Evolutionary conservation across 2,329 filamentous ascomycete species (phyloP).

Genomic region (Dothistroma pini): DNA sequence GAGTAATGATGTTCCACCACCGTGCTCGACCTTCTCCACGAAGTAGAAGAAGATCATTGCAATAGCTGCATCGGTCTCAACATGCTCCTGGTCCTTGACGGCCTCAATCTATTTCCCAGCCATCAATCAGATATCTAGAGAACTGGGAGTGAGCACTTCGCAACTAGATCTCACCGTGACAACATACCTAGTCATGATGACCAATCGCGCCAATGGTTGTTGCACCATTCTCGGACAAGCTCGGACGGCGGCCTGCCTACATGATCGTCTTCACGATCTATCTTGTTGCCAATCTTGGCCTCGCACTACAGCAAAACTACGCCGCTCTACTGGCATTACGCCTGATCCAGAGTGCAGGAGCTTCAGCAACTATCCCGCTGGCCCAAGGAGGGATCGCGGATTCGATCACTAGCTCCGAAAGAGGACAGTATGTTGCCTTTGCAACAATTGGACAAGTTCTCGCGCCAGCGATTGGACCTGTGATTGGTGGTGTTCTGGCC

Average conservation of each 20-base stretch:
- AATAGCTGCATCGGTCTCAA: too few relatives aligned
- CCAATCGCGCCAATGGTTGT: slow-evolving; percentile 30
- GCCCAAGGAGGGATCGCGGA: too few relatives aligned
- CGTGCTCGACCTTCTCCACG: too few relatives aligned
- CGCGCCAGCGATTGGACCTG: slow-evolving; percentile 52
- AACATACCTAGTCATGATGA: slow-evolving; percentile 41
- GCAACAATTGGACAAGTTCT: slow-evolving; percentile 57
- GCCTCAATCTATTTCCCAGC: slow-evolving; percentile 42
- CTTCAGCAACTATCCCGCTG: too few relatives aligned
- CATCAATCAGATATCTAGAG: slow-evolving; percentile 33
- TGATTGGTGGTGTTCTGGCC: slow-evolving; percentile 61
- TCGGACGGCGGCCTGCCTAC: slow-evolving; percentile 33
- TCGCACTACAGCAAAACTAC: too few relatives aligned
- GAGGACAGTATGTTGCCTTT: too few relatives aligned
- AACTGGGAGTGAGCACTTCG: slow-evolving; percentile 40
- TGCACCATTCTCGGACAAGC: slow-evolving; percentile 30
- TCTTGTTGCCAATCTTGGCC: slow-evolving; percentile 34
- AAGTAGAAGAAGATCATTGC: too few relatives aligned
- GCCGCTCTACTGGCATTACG: too few relatives aligned
- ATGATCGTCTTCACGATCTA: slow-evolving; percentile 34
- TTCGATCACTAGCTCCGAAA: too few relatives aligned
- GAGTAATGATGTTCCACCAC: too few relatives aligned
- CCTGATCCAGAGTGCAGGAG: too few relatives aligned
- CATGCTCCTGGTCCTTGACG: too few relatives aligned
- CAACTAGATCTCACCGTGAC: slow-evolving; percentile 51